Percentiles rank a stretch among this genome's conserved stretches.
Evolutionary conservation across 257 asterid species (phyloP).

Genomic region (Catharanthus roseus): DNA sequence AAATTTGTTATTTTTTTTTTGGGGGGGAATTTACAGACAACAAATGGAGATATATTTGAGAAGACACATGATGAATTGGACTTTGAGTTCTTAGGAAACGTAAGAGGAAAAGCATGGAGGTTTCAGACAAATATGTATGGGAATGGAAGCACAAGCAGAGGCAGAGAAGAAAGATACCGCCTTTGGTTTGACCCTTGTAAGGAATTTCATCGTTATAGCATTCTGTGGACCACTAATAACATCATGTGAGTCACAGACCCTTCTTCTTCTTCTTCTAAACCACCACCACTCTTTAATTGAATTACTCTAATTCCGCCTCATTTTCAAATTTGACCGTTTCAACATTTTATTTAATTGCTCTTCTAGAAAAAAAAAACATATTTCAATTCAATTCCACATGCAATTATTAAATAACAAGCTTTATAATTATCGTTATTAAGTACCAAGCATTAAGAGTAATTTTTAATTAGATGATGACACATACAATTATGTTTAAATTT

Average conservation of each 20-base stretch:
- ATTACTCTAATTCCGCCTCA: conserved; percentile 32
- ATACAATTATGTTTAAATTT: too few species aligned
- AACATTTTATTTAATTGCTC: too few species aligned
- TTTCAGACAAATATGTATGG: conserved; percentile 97
- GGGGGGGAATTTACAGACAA: too few species aligned
- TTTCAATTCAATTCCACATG: too few species aligned
- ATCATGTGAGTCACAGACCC: conserved; percentile 50
- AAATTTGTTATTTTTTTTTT: too few species aligned
- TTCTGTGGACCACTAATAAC: conserved; percentile 72
- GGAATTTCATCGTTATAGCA: conserved; percentile 67
- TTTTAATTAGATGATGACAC: too few species aligned
- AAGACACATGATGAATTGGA: conserved; percentile 83
- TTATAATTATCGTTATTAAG: too few species aligned
- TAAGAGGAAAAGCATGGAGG: conserved; percentile 83
- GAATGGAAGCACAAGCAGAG: conserved; percentile 80
- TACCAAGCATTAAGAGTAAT: too few species aligned
- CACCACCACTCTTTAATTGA: conserved; percentile 23
- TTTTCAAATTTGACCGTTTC: conserved; percentile 46
- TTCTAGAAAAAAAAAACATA: too few species aligned
- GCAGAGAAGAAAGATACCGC: conserved; percentile 87
- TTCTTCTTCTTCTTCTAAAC: conserved; percentile 2
- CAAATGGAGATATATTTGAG: conserved; percentile 62
- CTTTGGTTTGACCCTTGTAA: conserved; percentile 86
- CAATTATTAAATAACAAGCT: too few species aligned
- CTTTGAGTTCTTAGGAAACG: conserved; percentile 84